Percentiles rank a stretch among this genome's conserved stretches.
Conservation (phyloP, 306 rosid species). For the Bauhinia variegata region DNA sequence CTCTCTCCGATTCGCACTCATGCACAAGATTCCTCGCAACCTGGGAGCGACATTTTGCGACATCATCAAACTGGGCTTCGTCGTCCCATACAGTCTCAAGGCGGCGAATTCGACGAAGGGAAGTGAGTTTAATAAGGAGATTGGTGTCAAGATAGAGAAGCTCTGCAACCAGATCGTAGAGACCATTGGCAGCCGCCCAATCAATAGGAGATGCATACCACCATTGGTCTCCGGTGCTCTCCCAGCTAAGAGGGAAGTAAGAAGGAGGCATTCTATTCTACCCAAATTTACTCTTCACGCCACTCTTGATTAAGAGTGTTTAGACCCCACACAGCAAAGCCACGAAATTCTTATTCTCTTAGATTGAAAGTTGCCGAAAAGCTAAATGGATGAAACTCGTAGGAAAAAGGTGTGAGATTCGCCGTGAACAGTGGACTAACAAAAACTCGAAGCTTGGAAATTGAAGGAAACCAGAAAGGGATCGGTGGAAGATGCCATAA, state of each 20-base stretch:
- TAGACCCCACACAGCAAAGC: conserved; percentile 29
- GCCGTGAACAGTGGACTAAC: conserved; percentile 26
- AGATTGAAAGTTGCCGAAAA: conserved; percentile 32
- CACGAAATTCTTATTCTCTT: conserved; percentile 31
- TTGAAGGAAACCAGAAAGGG: not conserved
- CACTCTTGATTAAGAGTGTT: conserved; percentile 9
- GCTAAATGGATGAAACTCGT: conserved; percentile 17
- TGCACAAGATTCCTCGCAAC: conserved; percentile 67
- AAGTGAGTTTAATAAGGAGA: conserved; percentile 84
- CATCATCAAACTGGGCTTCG: conserved; percentile 58
- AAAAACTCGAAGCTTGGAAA: not conserved
- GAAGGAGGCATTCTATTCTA: conserved; percentile 50
- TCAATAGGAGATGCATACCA: conserved; percentile 96
- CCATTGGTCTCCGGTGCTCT: conserved; percentile 92
- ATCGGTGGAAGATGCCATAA: conserved; percentile 31
- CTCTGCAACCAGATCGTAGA: conserved; percentile 77
- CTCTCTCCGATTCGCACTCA: conserved; percentile 55
- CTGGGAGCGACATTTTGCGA: conserved; percentile 68
- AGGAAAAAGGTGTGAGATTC: conserved; percentile 8
- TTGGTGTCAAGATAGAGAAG: conserved; percentile 88
- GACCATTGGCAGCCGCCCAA: conserved; percentile 89
- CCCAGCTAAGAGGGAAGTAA: conserved; percentile 87
- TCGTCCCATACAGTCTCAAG: conserved; percentile 96
- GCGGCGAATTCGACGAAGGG: conserved; percentile 88
- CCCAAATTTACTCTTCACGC: not conserved